A percentile compares a stretch with the other conserved stretches of the same genome.
These are phyloP conservation scores for Wickerhamomyces chaumierensis DNA, from an alignment of 805 yeast species.

Conservation along the genomic window DNA sequence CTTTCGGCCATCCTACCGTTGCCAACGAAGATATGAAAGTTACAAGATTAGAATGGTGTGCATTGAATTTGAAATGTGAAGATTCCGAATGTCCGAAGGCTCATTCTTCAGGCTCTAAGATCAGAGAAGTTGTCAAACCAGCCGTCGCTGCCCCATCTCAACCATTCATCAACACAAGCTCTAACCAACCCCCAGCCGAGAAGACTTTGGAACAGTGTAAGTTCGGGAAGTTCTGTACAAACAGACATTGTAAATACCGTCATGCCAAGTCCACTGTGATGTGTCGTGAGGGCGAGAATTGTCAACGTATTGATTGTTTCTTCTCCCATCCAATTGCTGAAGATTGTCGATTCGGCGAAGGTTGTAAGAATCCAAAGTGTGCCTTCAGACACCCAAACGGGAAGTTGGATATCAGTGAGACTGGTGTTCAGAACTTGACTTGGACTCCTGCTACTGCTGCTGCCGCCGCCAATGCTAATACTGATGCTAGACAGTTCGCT, in stretches of 20 bases:
- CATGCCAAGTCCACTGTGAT: slow-evolving; percentile 66
- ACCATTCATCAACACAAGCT: slow-evolving; percentile 5
- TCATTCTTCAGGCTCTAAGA: slow-evolving; percentile 66
- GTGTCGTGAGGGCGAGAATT: slow-evolving; percentile 74
- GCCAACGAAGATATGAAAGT: slow-evolving; percentile 68
- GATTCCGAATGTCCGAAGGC: slow-evolving; percentile 58
- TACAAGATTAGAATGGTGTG: slow-evolving; percentile 63
- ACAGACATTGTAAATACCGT: slow-evolving; percentile 68
- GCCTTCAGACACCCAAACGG: slow-evolving; percentile 74
- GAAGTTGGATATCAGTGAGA: slow-evolving; percentile 33
- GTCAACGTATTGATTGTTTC: slow-evolving; percentile 71
- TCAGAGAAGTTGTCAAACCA: slow-evolving; percentile 24
- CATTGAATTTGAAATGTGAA: slow-evolving; percentile 51
- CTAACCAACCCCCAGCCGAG: slow-evolving; percentile 20
- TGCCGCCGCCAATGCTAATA: too few relatives aligned
- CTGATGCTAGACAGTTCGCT: slow-evolving; percentile 49
- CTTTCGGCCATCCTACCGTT: slow-evolving; percentile 88
- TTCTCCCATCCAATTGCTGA: slow-evolving; percentile 76
- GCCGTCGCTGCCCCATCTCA: background rate
- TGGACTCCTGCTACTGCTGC: too few relatives aligned
- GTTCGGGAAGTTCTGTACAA: slow-evolving; percentile 67
- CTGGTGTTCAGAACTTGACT: slow-evolving; percentile 11
- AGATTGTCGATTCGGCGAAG: slow-evolving; percentile 68
- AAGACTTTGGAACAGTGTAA: slow-evolving; percentile 72
- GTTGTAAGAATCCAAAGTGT: slow-evolving; percentile 66